Evolutionary conservation across 352 stramenopile species (phyloP).

Genomic region (Phytophthora nicotianae): DNA sequence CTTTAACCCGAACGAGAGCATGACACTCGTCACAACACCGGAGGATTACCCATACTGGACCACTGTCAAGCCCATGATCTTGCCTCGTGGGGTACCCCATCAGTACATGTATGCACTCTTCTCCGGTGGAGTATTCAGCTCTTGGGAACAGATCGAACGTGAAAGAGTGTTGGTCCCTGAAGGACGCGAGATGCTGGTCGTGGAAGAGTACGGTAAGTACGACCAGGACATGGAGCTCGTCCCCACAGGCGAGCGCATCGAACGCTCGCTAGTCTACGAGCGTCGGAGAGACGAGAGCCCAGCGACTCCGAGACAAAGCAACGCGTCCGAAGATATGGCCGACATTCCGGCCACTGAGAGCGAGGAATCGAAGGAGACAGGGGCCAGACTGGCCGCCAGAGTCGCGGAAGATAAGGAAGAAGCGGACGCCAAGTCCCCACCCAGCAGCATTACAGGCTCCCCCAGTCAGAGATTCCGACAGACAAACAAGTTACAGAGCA

Average conservation of each 20-base stretch:
- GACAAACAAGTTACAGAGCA: conserved; percentile 73
- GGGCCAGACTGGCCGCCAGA: conserved; percentile 8
- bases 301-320: conserved; percentile 11
- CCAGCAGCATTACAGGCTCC: conserved; percentile 38
- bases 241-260: conserved; percentile 52
- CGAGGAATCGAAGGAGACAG: conserved; percentile 14
- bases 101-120: conserved; percentile 93
- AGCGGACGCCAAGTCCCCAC: conserved; percentile 30
- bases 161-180: conserved; percentile 79
- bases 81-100: conserved; percentile 82
- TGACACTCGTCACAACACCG: conserved; percentile 96
- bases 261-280: conserved; percentile 73
- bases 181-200: conserved; percentile 79
- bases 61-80: conserved; percentile 93
- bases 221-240: conserved; percentile 70
- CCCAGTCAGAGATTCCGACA: conserved; percentile 63
- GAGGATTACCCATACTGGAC: conserved; percentile 97
- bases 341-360: conserved; percentile 5
- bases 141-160: conserved; percentile 78
- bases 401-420: conserved; percentile 22
- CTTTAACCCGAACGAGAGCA: conserved; percentile 88
- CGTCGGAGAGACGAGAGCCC: conserved; percentile 35
- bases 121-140: conserved; percentile 82
- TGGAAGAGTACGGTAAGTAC: conserved; percentile 79
- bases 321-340: conserved; percentile 20